phyloP scores from a whole-genome alignment of 352 stramenopile species.

The Thalassiosira livingstoniorum region DNA sequence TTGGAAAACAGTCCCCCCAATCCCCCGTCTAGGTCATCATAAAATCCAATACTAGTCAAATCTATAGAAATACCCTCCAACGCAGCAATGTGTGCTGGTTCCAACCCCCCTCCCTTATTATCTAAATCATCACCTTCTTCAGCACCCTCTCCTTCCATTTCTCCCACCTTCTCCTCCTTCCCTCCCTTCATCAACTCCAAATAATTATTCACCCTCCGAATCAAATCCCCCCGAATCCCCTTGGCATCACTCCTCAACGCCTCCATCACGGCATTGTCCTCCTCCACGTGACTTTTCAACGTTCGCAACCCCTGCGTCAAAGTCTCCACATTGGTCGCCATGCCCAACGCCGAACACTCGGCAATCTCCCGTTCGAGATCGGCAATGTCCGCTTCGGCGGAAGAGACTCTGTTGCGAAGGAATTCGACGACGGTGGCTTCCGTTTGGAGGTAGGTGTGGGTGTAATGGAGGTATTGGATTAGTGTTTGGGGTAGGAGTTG shows the following conservation, averaged over 20 bases:
- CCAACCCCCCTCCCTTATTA: not conserved
- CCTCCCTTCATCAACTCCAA: constrained; percentile 2
- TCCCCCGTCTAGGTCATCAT: constrained; percentile 32
- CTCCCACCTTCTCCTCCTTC: not conserved
- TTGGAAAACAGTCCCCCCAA: constrained; percentile 30
- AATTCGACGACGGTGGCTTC: constrained; percentile 26
- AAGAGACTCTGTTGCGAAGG: constrained; percentile 28
- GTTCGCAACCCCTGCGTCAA: constrained; percentile 2
- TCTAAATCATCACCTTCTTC: not conserved
- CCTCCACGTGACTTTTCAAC: constrained; percentile 22
- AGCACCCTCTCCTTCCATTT: not conserved
- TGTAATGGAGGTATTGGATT: constrained; percentile 8
- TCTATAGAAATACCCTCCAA: constrained; percentile 34
- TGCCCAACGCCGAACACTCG: constrained; percentile 18
- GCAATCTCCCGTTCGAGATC: constrained; percentile 33
- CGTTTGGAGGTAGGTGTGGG: constrained; percentile 23
- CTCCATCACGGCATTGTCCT: constrained; percentile 27
- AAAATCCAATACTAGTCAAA: constrained; percentile 31
- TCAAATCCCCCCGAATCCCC: constrained; percentile 33
- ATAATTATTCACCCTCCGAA: constrained; percentile 28
- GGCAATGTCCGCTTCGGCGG: constrained; percentile 2
- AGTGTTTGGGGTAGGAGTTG: constrained; percentile 11
- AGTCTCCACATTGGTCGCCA: constrained; percentile 22
- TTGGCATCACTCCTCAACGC: constrained; percentile 27
- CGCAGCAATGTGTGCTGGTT: constrained; percentile 16